These are phyloP conservation scores for Phytomonas sp. DNA, from an alignment of 208 protist genomes.

Conservation along the genomic window DNA sequence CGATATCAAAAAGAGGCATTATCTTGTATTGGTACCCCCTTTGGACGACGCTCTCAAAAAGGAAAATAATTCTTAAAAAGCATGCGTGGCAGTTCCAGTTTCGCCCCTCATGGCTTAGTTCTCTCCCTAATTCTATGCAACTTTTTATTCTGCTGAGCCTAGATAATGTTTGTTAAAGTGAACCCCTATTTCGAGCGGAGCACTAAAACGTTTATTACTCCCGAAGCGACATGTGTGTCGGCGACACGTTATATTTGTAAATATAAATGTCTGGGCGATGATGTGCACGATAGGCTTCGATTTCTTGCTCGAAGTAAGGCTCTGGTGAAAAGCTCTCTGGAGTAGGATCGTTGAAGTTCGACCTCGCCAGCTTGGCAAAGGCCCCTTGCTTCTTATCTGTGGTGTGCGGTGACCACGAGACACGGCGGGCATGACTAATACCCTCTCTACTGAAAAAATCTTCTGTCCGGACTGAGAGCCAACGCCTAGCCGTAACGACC, in stretches of 20 bases:
- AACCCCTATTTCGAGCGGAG: not conserved
- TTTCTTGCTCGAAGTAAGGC: conserved; percentile 82
- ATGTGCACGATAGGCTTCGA: conserved; percentile 78
- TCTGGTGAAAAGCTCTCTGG: conserved; percentile 58
- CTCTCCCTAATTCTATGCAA: not conserved
- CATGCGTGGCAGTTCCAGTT: not conserved
- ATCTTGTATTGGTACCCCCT: not conserved
- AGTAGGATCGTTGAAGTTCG: conserved; percentile 81
- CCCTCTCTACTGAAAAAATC: conserved; percentile 89
- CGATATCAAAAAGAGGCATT: not conserved
- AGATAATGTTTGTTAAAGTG: not conserved
- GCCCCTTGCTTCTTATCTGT: conserved; percentile 84
- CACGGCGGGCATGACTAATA: conserved; percentile 78
- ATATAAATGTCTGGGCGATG: conserved; percentile 84
- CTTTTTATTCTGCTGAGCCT: not conserved
- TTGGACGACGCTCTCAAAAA: not conserved
- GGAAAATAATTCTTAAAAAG: not conserved
- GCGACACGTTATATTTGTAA: conserved; percentile 83
- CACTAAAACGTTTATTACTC: conserved; percentile 22
- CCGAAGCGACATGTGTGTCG: conserved; percentile 79
- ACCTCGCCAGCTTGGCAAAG: conserved; percentile 83
- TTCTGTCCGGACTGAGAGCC: conserved; percentile 73
- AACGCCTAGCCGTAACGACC: conserved; percentile 10
- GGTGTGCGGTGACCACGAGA: conserved; percentile 86
- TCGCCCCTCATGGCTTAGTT: conserved; percentile 1